Evolutionary conservation across 805 yeast species (phyloP).

Genomic region (Candida quercuum): DNA sequence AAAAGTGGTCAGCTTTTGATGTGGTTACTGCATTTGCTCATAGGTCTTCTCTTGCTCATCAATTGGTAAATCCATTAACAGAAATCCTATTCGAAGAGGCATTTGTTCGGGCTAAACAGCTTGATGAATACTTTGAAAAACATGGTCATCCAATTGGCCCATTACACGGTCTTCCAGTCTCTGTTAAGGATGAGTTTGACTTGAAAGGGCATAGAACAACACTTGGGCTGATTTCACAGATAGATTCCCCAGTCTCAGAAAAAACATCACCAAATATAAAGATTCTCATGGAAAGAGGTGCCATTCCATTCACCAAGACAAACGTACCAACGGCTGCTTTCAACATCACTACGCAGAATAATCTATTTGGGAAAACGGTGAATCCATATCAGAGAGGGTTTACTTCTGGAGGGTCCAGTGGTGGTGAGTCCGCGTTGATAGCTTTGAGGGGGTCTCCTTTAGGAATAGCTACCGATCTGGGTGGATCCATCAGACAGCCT

Average conservation of each 20-base stretch:
- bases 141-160: constrained; percentile 52
- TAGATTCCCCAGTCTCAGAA: constrained; percentile 27
- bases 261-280: constrained; percentile 33
- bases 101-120: constrained; percentile 41
- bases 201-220: constrained; percentile 41
- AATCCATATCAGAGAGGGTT: constrained; percentile 37
- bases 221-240: constrained; percentile 37
- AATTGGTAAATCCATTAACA: constrained; percentile 29
- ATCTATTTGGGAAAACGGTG: constrained; percentile 38
- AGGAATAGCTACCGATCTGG: constrained; percentile 51
- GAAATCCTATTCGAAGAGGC: constrained; percentile 46
- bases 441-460: constrained; percentile 31
- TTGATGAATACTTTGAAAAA: constrained; percentile 41
- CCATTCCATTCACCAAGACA: constrained; percentile 47
- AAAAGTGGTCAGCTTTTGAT: constrained; percentile 30
- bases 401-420: constrained; percentile 45
- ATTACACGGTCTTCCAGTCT: constrained; percentile 60
- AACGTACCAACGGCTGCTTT: constrained; percentile 43
- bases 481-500: constrained; percentile 45
- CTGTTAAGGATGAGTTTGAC: constrained; percentile 40
- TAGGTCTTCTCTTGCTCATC: constrained; percentile 49
- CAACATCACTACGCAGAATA: constrained; percentile 37
- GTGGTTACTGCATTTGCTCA: constrained; percentile 50
- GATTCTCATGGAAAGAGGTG: constrained; percentile 38
- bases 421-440: constrained; percentile 48